These are phyloP conservation scores for Begonia loranthoides DNA, from an alignment of 306 rosid genomes.

Conservation along the genomic window DNA sequence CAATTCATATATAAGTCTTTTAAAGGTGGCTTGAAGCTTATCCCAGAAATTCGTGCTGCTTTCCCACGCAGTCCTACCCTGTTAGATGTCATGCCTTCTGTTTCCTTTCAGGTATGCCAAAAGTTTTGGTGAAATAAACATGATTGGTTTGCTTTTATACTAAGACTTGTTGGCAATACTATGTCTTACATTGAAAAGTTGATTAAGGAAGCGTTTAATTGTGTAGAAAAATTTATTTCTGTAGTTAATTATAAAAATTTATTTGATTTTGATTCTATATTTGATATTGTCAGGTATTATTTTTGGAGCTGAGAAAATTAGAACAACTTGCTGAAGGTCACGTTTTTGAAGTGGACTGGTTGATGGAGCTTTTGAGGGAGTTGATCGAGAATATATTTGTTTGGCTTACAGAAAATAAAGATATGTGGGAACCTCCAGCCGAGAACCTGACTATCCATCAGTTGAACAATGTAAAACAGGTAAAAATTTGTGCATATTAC, in stretches of 20 bases:
- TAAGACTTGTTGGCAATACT: background rate
- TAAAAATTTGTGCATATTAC: slow-evolving; percentile 7
- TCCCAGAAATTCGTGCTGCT: slow-evolving; percentile 11
- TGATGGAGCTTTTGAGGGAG: slow-evolving; percentile 42
- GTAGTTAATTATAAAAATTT: no score
- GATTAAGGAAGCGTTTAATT: no score
- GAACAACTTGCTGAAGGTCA: slow-evolving; percentile 38
- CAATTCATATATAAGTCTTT: slow-evolving; percentile 25
- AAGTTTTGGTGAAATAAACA: background rate
- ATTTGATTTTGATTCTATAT: background rate
- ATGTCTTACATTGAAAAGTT: no score
- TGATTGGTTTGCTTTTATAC: background rate
- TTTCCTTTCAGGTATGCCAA: slow-evolving; percentile 41
- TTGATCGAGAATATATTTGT: slow-evolving; percentile 34
- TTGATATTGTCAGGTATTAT: slow-evolving; percentile 28
- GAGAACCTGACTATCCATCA: slow-evolving; percentile 20
- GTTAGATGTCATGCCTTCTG: slow-evolving; percentile 33
- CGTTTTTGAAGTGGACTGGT: slow-evolving; percentile 47
- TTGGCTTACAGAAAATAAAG: slow-evolving; percentile 42
- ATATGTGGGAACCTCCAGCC: slow-evolving; percentile 16
- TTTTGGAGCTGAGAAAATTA: slow-evolving; percentile 50
- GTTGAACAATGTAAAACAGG: slow-evolving; percentile 35
- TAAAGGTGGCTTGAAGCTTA: slow-evolving; percentile 16
- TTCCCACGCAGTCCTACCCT: slow-evolving; percentile 17
- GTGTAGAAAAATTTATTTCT: no score